phyloP scores from a whole-genome alignment of 495 filamentous ascomycete genomes.

The Schizothecium vesticola region DNA sequence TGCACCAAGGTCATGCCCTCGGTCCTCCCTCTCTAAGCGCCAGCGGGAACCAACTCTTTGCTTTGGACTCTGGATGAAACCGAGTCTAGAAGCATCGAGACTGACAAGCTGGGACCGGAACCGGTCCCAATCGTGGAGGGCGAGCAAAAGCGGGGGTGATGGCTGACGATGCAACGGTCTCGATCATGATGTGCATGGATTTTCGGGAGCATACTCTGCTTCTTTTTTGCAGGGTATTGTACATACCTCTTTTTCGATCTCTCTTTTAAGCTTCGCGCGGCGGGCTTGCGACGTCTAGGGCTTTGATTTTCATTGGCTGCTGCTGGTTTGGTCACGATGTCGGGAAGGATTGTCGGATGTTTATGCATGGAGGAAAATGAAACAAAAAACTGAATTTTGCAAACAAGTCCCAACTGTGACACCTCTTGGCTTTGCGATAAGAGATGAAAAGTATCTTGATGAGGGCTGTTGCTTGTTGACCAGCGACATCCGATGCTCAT shows the following conservation, averaged over 20 bases:
- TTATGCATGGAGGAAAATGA: neutral
- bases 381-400: neutral
- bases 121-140: neutral
- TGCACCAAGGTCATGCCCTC: constrained; percentile 10
- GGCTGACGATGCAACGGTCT: neutral
- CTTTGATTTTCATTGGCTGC: neutral
- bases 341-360: neutral
- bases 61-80: neutral
- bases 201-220: neutral
- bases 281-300: neutral
- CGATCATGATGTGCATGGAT: neutral
- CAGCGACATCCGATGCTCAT: neutral
- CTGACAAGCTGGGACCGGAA: neutral
- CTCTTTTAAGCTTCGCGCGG: neutral
- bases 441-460: neutral
- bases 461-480: neutral
- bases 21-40: neutral
- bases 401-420: neutral
- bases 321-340: neutral
- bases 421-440: neutral
- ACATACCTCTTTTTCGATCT: neutral
- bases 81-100: neutral
- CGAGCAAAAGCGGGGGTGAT: neutral
- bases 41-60: neutral
- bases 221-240: neutral